Base-by-base conservation (phyloP, 164 flowering plant genomes). In the Vitis amurensis region DNA sequence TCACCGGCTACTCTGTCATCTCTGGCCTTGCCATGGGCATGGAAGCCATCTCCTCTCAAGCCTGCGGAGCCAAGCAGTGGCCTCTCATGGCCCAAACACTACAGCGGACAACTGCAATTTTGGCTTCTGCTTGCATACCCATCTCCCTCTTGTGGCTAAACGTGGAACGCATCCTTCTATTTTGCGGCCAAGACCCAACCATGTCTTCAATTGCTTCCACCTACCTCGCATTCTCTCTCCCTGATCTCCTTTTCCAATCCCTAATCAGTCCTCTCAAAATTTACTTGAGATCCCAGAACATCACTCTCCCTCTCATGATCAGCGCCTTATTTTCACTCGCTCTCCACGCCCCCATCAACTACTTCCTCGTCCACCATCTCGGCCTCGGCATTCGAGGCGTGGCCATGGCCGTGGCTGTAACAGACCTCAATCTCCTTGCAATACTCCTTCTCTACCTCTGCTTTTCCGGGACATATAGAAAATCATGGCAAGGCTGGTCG, bases 41-140 rank as follows among this genome's bases (percentile, higher is more conserved):
- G 91, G 92, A 91, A 53, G 75, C 91, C 59, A 79, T 91, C 14
- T 85, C 85, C 15, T 78, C 82, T 49, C 93, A 91, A 77, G 97
- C 93, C 6, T 82, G 37, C 61, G 92, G 92, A 9, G 93, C 92
- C 61, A 74, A 79, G n/a, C 85, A 76, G 55, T 86, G 80, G 83
- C 55, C 69, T 13, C 75, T 91, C 19, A 68, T 91, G 76, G 74
- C 73, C 62, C 89, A 76, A 31, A 82, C 91, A 73, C 81, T 85
- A 2, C 83, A 77, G 23, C 77, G 85, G 44, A 87, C 91, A 16
- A 59, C 84, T 11, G 11, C 69, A 6, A 71, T 91, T 12, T 82
- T 89, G 44, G 12, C 74, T 31, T 23, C 74, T 5, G 61, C 78
- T 12, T 76, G 80, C 76, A 55, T 88, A 9, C 97, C 93, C 71